A percentile compares a stretch with the other conserved stretches of the same genome.
These are phyloP conservation scores for Prunus fruticosa DNA, from an alignment of 306 rosid genomes.

Conservation along the genomic window DNA sequence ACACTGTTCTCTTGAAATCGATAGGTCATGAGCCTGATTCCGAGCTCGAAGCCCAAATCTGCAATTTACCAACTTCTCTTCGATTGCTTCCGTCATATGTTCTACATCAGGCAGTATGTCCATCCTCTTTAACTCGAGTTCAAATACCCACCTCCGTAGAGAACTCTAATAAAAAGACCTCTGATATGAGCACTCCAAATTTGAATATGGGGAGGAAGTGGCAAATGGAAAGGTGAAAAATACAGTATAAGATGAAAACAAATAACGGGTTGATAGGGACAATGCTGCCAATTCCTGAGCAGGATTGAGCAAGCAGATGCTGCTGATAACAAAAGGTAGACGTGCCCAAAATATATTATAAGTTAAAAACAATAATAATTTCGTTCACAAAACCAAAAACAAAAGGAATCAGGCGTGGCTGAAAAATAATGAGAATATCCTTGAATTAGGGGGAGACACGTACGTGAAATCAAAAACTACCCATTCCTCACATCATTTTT, in stretches of 20 bases:
- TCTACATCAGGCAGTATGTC: too few species aligned
- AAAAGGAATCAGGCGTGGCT: conserved; percentile 72
- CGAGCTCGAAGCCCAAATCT: too few species aligned
- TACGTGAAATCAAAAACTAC: conserved; percentile 53
- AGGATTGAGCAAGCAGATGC: conserved; percentile 34
- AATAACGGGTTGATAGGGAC: conserved; percentile 33
- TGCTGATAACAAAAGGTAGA: conserved; percentile 32
- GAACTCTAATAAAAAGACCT: background rate
- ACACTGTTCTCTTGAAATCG: too few species aligned
- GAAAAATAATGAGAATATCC: conserved; percentile 76
- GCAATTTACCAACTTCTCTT: too few species aligned
- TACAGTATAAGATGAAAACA: conserved; percentile 8
- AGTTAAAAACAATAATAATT: conserved; percentile 27
- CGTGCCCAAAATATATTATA: conserved; percentile 59
- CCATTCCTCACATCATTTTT: conserved; percentile 48
- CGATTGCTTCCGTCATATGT: too few species aligned
- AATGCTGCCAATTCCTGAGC: conserved; percentile 47
- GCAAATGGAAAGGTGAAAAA: conserved; percentile 9
- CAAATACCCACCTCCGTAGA: too few species aligned
- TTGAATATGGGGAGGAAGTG: background rate
- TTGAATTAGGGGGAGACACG: conserved; percentile 61
- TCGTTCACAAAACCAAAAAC: conserved; percentile 28
- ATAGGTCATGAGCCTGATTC: too few species aligned
- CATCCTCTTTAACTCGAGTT: too few species aligned
- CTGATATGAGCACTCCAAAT: background rate